These are phyloP conservation scores for Lecanicillium sp. DNA, from an alignment of 2,329 filamentous ascomycete genomes.

Conservation along the genomic window DNA sequence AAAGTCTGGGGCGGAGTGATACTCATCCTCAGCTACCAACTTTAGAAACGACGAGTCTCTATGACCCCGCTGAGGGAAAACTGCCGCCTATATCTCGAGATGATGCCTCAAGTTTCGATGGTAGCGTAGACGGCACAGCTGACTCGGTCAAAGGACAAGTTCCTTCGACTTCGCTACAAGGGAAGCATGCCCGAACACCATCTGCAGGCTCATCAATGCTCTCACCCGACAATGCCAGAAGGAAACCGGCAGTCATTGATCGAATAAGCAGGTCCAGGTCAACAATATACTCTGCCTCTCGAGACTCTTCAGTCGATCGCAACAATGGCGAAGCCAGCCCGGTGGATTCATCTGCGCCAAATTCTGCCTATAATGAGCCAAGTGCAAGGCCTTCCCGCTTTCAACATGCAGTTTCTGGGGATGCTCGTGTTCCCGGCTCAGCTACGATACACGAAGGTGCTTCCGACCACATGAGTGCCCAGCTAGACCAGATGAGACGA, in stretches of 20 bases:
- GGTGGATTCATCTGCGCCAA: slow-evolving; percentile 50
- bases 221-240: slow-evolving; percentile 28
- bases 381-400: slow-evolving; percentile 39
- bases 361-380: slow-evolving; percentile 48
- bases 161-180: slow-evolving; percentile 23
- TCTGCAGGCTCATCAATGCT: slow-evolving; percentile 27
- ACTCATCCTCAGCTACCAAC: slow-evolving; percentile 25
- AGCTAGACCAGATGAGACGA: slow-evolving; percentile 66
- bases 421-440: slow-evolving; percentile 47
- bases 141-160: slow-evolving; percentile 15
- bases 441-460: slow-evolving; percentile 44
- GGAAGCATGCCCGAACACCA: slow-evolving; percentile 22
- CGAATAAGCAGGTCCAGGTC: slow-evolving; percentile 42
- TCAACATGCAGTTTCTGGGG: slow-evolving; percentile 35
- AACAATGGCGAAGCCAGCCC: slow-evolving; percentile 48
- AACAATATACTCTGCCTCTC: slow-evolving; percentile 36
- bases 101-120: slow-evolving; percentile 36
- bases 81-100: slow-evolving; percentile 29
- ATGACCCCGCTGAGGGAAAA: slow-evolving; percentile 29
- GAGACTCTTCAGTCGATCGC: slow-evolving; percentile 51
- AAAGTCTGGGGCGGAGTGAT: slow-evolving; percentile 36
- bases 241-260: slow-evolving; percentile 44
- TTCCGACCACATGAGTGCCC: slow-evolving; percentile 50
- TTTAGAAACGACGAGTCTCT: slow-evolving; percentile 28
- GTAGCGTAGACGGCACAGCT: slow-evolving; percentile 29